Percentiles rank a stretch among this genome's conserved stretches.
phyloP scores from a whole-genome alignment of 1,139 yeast genomes.

The Pichia inconspicua region DNA sequence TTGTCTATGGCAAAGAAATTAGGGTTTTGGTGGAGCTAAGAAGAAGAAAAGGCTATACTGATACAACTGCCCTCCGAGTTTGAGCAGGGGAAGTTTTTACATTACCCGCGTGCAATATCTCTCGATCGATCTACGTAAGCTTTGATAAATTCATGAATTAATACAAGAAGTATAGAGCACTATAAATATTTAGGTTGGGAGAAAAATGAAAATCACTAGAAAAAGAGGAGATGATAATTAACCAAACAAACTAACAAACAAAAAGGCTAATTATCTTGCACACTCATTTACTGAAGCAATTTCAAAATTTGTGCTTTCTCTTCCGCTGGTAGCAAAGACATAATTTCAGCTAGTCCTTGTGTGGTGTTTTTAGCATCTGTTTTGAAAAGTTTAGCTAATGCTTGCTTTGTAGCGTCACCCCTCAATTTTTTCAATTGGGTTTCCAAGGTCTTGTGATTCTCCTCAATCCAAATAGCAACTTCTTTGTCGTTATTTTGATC shows the following conservation, averaged over 20 bases:
- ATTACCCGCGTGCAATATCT: neutral
- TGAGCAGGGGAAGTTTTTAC: neutral
- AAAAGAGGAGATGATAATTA: neutral
- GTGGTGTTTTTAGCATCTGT: constrained; percentile 39
- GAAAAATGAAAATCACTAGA: neutral
- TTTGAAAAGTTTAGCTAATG: constrained; percentile 51
- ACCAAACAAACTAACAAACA: constrained; percentile 14
- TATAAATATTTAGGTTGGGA: too few species aligned
- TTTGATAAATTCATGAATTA: neutral
- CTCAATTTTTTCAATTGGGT: constrained; percentile 57
- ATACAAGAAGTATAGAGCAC: neutral
- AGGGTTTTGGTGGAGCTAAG: neutral
- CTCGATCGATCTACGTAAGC: too few species aligned
- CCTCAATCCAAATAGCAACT: constrained; percentile 83
- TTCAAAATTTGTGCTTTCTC: constrained; percentile 39
- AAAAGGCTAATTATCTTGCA: neutral
- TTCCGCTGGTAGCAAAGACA: constrained; percentile 40
- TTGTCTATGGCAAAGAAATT: neutral
- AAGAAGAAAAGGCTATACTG: too few species aligned
- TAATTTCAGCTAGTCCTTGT: constrained; percentile 41
- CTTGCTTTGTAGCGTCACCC: constrained; percentile 55
- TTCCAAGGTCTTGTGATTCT: constrained; percentile 58
- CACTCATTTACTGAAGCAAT: constrained; percentile 18
- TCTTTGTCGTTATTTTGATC: constrained; percentile 67
- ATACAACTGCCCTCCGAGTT: neutral